phyloP scores from a whole-genome alignment of 2,329 filamentous ascomycete genomes.

The Biscogniauxia sp. region DNA sequence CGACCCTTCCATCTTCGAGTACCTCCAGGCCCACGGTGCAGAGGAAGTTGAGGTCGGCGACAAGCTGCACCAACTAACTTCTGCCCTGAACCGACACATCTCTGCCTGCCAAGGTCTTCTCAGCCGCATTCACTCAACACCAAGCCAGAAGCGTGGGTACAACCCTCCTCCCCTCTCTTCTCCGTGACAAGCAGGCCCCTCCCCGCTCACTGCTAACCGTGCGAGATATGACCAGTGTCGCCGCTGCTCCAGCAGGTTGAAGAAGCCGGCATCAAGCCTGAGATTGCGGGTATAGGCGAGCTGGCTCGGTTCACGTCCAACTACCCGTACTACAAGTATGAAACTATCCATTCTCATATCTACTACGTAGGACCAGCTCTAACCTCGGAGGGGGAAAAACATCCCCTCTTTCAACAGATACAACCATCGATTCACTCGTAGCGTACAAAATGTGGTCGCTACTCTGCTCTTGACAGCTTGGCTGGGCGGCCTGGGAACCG shows the following conservation, averaged over 20 bases:
- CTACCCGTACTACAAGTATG: conserved; percentile 93
- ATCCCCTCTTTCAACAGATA: conserved; percentile 56
- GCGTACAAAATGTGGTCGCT: conserved; percentile 74
- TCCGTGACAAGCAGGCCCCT: no score
- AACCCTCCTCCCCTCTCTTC: background rate
- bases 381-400: background rate
- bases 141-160: conserved; percentile 54
- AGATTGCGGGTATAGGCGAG: conserved; percentile 68
- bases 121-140: conserved; percentile 86
- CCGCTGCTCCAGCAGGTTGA: conserved; percentile 69
- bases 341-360: background rate
- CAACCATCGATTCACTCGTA: conserved; percentile 81
- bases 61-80: conserved; percentile 76
- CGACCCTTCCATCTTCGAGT: conserved; percentile 80
- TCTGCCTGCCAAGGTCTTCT: conserved; percentile 78
- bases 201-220: conserved; percentile 4
- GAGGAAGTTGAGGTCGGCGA: conserved; percentile 81
- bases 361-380: background rate
- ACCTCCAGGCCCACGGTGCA: conserved; percentile 85
- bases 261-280: conserved; percentile 64
- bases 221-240: conserved; percentile 50
- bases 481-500: conserved; percentile 70
- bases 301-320: conserved; percentile 73
- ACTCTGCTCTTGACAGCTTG: conserved; percentile 63
- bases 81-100: conserved; percentile 79